A percentile compares a stretch with the other conserved stretches of the same genome.
Conservation (phyloP, 2,329 filamentous ascomycete species). For the Ustilaginoidea virens region DNA sequence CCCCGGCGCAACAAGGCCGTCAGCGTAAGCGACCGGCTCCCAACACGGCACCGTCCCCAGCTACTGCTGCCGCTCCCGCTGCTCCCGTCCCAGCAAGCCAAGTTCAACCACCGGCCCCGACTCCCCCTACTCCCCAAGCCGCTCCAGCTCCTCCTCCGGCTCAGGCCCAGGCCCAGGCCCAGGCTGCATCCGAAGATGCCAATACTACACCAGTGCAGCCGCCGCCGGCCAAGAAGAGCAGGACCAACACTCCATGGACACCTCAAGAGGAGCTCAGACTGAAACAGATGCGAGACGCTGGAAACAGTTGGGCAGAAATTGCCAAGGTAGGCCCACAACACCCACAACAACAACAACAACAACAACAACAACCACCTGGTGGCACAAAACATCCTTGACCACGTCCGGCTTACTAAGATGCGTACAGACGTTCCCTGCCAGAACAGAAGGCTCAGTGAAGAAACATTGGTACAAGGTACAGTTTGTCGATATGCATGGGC, state of each 20-base stretch:
- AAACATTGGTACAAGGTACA: slow-evolving; percentile 98
- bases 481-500: not conserved
- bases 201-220: slow-evolving; percentile 18
- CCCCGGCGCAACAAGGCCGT: slow-evolving; percentile 21
- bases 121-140: slow-evolving; percentile 15
- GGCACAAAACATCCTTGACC: not conserved
- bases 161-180: slow-evolving; percentile 14
- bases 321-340: slow-evolving; percentile 63
- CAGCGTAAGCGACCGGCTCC: slow-evolving; percentile 27
- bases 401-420: too few species aligned
- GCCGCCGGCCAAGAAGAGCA: slow-evolving; percentile 70
- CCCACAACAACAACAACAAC: too few species aligned
- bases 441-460: slow-evolving; percentile 96
- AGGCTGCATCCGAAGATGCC: slow-evolving; percentile 16
- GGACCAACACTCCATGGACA: slow-evolving; percentile 98
- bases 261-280: slow-evolving; percentile 82
- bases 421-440: slow-evolving; percentile 80
- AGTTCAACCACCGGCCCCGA: slow-evolving; percentile 15
- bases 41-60: slow-evolving; percentile 22
- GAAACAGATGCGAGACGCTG: slow-evolving; percentile 86
- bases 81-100: slow-evolving; percentile 18
- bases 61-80: slow-evolving; percentile 16
- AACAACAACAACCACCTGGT: too few species aligned
- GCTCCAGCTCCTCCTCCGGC: slow-evolving; percentile 11
- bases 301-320: slow-evolving; percentile 94